A percentile compares a stretch with the other conserved stretches of the same genome.
phyloP scores from a whole-genome alignment of 495 filamentous ascomycete species.

The Aspergillus funiculosus region DNA sequence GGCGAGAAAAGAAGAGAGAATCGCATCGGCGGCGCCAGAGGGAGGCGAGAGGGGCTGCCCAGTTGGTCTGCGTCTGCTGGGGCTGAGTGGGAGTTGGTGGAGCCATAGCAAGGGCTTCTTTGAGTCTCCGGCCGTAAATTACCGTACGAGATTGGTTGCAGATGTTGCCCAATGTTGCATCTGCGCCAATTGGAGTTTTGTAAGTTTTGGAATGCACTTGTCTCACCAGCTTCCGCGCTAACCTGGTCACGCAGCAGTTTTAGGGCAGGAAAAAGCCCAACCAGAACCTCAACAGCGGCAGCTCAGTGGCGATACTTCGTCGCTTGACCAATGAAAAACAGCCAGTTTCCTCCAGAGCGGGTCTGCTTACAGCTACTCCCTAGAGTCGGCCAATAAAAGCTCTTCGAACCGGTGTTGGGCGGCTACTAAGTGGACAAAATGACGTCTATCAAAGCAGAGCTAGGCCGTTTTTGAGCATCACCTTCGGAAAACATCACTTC shows the following conservation, averaged over 20 bases:
- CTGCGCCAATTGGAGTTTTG: conserved; percentile 1
- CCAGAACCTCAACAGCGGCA: conserved; percentile 17
- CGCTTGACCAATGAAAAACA: conserved; percentile 18
- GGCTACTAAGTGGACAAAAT: conserved; percentile 17
- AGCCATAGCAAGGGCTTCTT: conserved; percentile 11
- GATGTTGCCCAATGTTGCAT: not conserved
- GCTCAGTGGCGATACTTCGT: conserved; percentile 25
- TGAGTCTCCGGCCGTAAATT: not conserved
- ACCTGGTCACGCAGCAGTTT: conserved; percentile 34
- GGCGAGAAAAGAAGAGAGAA: conserved; percentile 18
- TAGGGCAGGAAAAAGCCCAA: conserved; percentile 18
- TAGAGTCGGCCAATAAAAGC: conserved; percentile 9
- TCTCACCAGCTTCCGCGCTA: conserved; percentile 18
- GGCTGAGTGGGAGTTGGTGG: conserved; percentile 21
- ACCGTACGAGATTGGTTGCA: not conserved
- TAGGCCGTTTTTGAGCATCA: conserved; percentile 9
- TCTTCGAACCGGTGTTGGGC: conserved; percentile 7
- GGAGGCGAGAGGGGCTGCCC: conserved; percentile 14
- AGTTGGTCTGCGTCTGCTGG: conserved; percentile 12
- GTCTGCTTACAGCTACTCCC: conserved; percentile 13
- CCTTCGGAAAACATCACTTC: conserved; percentile 4
- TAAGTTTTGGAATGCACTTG: conserved; percentile 15
- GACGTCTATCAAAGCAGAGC: conserved; percentile 12
- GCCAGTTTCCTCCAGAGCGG: conserved; percentile 8
- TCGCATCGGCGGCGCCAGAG: not conserved